These are phyloP conservation scores for Kalanchoe fedtschenkoi DNA, from an alignment of 164 flowering plant genomes.

Conservation along the genomic window DNA sequence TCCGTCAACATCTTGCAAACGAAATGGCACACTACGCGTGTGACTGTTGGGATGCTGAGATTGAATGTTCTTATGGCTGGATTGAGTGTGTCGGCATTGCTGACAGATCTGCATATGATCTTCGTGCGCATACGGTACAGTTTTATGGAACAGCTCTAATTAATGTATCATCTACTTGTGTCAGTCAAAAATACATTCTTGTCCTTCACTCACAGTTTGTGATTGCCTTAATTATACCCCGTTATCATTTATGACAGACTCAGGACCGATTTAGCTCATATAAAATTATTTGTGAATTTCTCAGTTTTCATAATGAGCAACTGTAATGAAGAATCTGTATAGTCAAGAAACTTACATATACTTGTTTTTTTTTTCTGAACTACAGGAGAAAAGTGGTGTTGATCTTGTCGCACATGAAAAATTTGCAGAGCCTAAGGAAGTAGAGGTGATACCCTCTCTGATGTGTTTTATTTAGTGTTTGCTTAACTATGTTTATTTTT, in stretches of 20 bases:
- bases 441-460: slow-evolving; percentile 44
- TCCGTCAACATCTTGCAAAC: slow-evolving; percentile 90
- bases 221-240: neutral
- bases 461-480: neutral
- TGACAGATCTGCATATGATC: slow-evolving; percentile 92
- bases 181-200: neutral
- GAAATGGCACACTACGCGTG: slow-evolving; percentile 99
- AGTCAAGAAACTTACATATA: neutral
- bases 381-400: slow-evolving; percentile 83
- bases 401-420: slow-evolving; percentile 51
- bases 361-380: neutral
- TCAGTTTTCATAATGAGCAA: too few species aligned
- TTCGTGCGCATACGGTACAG: slow-evolving; percentile 75
- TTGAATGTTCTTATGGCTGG: slow-evolving; percentile 96
- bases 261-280: too few species aligned
- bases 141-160: neutral
- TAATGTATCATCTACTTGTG: neutral
- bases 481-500: neutral
- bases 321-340: neutral
- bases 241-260: too few species aligned
- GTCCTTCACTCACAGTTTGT: neutral
- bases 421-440: slow-evolving; percentile 59
- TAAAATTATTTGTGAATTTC: too few species aligned
- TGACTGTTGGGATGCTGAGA: slow-evolving; percentile 99
- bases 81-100: slow-evolving; percentile 98